phyloP scores from a whole-genome alignment of 2,329 filamentous ascomycete genomes.

The Massarina eburnea region DNA sequence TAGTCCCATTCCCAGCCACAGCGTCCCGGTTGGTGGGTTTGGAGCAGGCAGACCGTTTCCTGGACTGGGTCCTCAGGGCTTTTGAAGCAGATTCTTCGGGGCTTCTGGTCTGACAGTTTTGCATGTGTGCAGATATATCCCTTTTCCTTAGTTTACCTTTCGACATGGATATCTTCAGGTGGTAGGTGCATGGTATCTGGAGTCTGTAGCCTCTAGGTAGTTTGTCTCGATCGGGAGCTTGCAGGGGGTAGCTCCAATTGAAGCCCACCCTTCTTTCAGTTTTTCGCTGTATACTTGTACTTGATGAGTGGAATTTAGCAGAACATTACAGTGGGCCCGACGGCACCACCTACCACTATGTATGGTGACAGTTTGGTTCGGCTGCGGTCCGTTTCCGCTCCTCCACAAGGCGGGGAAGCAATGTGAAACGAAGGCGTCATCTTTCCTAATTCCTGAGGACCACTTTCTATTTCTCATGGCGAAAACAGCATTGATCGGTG shows the following conservation, averaged over 20 bases:
- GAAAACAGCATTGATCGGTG: too few species aligned
- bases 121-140: constrained; percentile 13
- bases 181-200: constrained; percentile 5
- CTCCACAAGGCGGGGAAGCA: too few species aligned
- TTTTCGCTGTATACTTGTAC: too few species aligned
- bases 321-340: not conserved
- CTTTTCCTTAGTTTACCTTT: constrained; percentile 7
- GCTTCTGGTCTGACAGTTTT: too few species aligned
- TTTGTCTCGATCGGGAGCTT: constrained; percentile 3
- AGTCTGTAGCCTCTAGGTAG: constrained; percentile 8
- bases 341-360: too few species aligned
- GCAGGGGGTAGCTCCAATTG: constrained; percentile 5
- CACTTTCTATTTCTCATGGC: too few species aligned
- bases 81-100: constrained; percentile 21
- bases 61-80: constrained; percentile 9
- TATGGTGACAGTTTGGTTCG: too few species aligned
- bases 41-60: constrained; percentile 29
- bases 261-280: constrained; percentile 9
- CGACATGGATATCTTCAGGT: constrained; percentile 7
- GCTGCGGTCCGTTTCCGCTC: too few species aligned
- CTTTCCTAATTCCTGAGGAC: not conserved
- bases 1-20: constrained; percentile 49
- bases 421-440: too few species aligned
- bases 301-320: too few species aligned
- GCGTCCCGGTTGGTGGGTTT: constrained; percentile 39